These are phyloP conservation scores for Datura wrightii DNA, from an alignment of 257 asterid genomes.

Conservation along the genomic window DNA sequence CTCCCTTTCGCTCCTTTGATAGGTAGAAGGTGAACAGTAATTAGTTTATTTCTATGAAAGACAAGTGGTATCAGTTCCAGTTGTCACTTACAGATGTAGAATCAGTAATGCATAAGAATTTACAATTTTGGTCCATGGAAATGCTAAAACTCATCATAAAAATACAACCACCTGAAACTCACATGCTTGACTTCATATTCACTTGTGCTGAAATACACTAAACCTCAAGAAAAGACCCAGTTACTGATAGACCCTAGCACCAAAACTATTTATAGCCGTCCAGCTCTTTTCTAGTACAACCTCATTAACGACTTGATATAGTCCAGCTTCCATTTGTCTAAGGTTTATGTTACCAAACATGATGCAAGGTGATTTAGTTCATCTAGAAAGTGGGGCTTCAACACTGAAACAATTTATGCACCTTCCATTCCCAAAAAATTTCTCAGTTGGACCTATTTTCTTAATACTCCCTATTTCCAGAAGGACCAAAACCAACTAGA, in stretches of 20 bases:
- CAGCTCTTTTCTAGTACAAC: conserved; percentile 11
- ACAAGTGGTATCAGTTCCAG: not conserved
- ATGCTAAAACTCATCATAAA: conserved; percentile 2
- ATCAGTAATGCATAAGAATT: not conserved
- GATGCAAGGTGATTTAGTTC: conserved; percentile 21
- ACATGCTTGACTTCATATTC: conserved; percentile 20
- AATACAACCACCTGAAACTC: conserved; percentile 17
- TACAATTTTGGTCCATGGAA: not conserved
- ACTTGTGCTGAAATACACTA: conserved; percentile 10
- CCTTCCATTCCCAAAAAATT: not conserved
- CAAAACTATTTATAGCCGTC: not conserved
- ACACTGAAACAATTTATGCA: not conserved
- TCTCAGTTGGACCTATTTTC: not conserved
- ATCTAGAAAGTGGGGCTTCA: not conserved
- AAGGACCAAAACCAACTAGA: not conserved
- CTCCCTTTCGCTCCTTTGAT: not conserved
- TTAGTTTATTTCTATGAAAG: not conserved
- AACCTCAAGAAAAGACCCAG: not conserved
- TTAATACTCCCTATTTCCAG: not conserved
- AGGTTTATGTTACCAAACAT: conserved; percentile 42
- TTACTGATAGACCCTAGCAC: not conserved
- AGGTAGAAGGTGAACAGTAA: not conserved
- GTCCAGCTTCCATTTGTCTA: conserved; percentile 22
- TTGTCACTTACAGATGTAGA: not conserved
- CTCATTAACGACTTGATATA: not conserved